Evolutionary conservation across 176 grass and related monocot species (phyloP).

Genomic region (Ensete ventricosum): DNA sequence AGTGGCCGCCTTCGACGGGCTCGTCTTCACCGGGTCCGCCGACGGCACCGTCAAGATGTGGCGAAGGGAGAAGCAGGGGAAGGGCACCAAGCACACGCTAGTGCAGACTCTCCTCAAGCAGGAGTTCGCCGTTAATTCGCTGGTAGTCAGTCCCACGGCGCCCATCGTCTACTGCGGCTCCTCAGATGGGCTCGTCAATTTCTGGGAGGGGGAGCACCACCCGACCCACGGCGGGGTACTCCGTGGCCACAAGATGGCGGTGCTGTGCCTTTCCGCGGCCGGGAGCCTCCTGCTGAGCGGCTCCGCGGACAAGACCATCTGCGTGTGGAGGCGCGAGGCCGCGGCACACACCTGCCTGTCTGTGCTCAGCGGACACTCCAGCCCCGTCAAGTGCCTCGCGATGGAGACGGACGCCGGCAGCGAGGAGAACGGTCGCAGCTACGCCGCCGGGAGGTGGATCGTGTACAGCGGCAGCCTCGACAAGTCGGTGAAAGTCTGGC

Average conservation of each 20-base stretch:
- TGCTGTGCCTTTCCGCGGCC: neutral
- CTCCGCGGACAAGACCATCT: conserved; percentile 1
- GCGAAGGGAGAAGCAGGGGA: neutral
- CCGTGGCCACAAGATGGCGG: neutral
- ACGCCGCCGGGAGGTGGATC: neutral
- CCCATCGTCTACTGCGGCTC: too few species aligned
- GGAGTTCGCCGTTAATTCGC: conserved; percentile 21
- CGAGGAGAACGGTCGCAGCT: neutral
- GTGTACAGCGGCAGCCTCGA: conserved; percentile 1
- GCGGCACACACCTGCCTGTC: neutral
- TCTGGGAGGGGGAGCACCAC: neutral
- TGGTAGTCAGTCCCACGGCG: too few species aligned
- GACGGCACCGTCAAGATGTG: conserved; percentile 21
- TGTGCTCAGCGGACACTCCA: conserved; percentile 1
- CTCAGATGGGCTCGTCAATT: too few species aligned
- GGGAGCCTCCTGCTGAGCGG: neutral
- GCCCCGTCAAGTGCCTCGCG: conserved; percentile 1
- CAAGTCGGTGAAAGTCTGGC: neutral
- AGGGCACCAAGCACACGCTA: conserved; percentile 14
- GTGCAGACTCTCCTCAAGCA: conserved; percentile 87
- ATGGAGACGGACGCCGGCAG: neutral
- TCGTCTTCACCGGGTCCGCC: conserved; percentile 16
- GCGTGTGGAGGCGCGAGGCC: neutral
- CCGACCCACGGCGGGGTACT: neutral
- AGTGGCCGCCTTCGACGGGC: conserved; percentile 27